Evolutionary conservation across 495 filamentous ascomycete species (phyloP), one percentile per base, ranked within the genome.

Genomic region (Xylaria castorea): DNA sequence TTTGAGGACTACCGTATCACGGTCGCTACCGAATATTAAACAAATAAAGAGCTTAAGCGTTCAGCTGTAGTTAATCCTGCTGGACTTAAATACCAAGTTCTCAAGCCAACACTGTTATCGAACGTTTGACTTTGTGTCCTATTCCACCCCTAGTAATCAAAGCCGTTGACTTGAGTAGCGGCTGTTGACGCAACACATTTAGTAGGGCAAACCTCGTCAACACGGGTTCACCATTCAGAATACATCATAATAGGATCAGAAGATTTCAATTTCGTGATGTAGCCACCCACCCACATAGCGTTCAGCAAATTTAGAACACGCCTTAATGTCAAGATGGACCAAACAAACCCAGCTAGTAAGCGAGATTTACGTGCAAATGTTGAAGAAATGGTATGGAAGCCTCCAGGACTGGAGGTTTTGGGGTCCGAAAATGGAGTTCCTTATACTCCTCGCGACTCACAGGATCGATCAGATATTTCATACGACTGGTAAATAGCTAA

Each of bases 151-250:
- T n/a, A n/a, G n/a, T n/a, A n/a, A n/a, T n/a, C n/a, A n/a, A n/a
- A n/a, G n/a, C n/a, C n/a, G n/a, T n/a, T 46, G 42, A 11, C 50
- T 25, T 51, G 22, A 25, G n/a, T 14, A 25, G 11, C 22, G 5
- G 50, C 22, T 27, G 22, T 14, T 22, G 11, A 27, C 25, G 50
- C 22, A 53, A n/a, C 30, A 36, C 14, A 60, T 34, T 18, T 7
- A 40, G 30, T 32, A 60, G 30, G 58, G 58, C n/a, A 62, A 22
- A 20, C 57, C 57, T 34, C 25, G 57, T 34, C 57, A 58, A 58
- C 25, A 58, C 27, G 18, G 27, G 5, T 27, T 57, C 22, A 12
- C 16, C n/a, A 38, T 20, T 18, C 16, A 50, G 20, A 20, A 22
- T 50, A 22, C 5, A 50, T 25, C 48, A 11, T 3, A 51, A n/a